These are phyloP conservation scores for Russula olivacea DNA, from an alignment of 768 basidiomycete species.

Conservation along the genomic window DNA sequence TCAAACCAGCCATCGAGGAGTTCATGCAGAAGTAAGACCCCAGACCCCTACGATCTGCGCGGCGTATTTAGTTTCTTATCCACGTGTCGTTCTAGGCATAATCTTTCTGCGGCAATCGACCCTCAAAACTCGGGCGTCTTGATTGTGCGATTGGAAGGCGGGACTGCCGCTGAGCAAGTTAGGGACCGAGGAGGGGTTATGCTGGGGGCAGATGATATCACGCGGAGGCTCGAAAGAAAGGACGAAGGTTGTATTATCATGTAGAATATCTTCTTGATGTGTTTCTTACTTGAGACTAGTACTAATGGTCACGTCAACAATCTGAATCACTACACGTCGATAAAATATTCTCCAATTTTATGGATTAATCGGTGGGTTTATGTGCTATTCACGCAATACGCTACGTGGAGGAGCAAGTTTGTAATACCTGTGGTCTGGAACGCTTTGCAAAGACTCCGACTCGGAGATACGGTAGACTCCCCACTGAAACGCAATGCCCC, in stretches of 20 bases:
- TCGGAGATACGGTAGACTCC: too few species aligned
- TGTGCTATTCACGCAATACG: background rate
- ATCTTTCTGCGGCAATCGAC: constrained; percentile 68
- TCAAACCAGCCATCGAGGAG: constrained; percentile 88
- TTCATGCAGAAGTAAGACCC: constrained; percentile 67
- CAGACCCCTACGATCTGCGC: background rate
- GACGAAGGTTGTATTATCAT: constrained; percentile 62
- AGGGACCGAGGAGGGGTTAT: constrained; percentile 32
- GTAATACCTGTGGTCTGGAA: too few species aligned
- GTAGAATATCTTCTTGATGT: constrained; percentile 33
- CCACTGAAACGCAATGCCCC: too few species aligned
- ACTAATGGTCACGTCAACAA: background rate
- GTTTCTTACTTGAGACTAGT: background rate
- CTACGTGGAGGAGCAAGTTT: too few species aligned
- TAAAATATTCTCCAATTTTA: background rate
- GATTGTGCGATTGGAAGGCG: constrained; percentile 60
- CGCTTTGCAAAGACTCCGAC: too few species aligned
- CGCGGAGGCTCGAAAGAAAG: constrained; percentile 45
- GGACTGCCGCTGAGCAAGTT: constrained; percentile 27
- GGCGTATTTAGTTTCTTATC: background rate
- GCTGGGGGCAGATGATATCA: constrained; percentile 53
- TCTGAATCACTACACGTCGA: background rate
- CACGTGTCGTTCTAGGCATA: constrained; percentile 45
- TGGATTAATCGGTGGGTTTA: background rate
- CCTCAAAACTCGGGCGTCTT: constrained; percentile 80